Evolutionary conservation across 352 stramenopile species (phyloP), one percentile per base, ranked within the genome.

Genomic region (Thalassiosira allenii): DNA sequence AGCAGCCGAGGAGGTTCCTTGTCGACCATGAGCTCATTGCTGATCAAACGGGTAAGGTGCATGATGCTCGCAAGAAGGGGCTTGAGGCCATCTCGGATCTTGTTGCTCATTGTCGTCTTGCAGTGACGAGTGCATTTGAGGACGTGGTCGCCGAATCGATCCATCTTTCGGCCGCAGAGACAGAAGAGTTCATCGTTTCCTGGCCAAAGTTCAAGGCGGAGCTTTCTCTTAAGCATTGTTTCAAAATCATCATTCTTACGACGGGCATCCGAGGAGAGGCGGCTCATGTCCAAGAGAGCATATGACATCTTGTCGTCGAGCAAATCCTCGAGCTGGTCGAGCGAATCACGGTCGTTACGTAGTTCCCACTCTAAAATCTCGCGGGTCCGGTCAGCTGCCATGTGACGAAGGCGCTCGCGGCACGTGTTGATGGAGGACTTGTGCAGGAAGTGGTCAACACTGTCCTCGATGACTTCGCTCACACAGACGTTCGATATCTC

Each of bases 191-290:
- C 14, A 23, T 70, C 22, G 27, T 8, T 22, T 6, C 23, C 27
- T 22, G 37, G 67, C 67, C 67, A 76, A 9, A 76, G 40, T 20
- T 41, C 12, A n/a, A 76, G 54, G 2, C 67, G 54, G 4, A 76
- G 29, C 34, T 76, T 76, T 20, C 67, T n/a, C 29, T 69, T 67
- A 2, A 76, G 41, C 52, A 70, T 76, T 34, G 69, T 52, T 3
- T 2, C 4, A 41, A 76, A 76, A 20, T 76, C 34, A 30, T 76
- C 67, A 12, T 76, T 76, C 54, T 70, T 70, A 5, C 43, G 53
- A 27, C 54, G 23, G 23, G 69, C 32, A 2, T 9, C 37, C 1
- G 53, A 2, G 23, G 17, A 3, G 4, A 69, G 20, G 4, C 37
- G 52, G 54, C 40, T 37, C 54, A 70, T 68, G 43, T 69, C 54